phyloP scores from a whole-genome alignment of 2,329 filamentous ascomycete genomes.

The Cordyceps cicadae region DNA sequence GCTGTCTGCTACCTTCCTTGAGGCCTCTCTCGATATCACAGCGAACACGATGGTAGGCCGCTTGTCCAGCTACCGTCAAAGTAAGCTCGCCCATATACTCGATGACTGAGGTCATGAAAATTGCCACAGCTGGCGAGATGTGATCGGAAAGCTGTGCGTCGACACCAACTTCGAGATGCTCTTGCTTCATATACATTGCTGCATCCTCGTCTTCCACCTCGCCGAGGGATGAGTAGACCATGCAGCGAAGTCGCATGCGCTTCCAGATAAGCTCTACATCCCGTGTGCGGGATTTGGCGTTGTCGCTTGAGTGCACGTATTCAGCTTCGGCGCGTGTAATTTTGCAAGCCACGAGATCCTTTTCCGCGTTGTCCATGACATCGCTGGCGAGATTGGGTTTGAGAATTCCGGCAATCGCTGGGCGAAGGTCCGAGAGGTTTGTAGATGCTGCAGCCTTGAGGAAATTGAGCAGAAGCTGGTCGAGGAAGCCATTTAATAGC shows the following conservation, averaged over 20 bases:
- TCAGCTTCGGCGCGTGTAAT: conserved; percentile 79
- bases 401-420: conserved; percentile 76
- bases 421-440: conserved; percentile 63
- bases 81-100: conserved; percentile 92
- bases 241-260: conserved; percentile 82
- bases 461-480: conserved; percentile 87
- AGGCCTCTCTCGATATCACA: conserved; percentile 51
- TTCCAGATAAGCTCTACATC: conserved; percentile 94
- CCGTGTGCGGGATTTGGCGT: conserved; percentile 54
- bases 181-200: conserved; percentile 76
- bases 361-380: conserved; percentile 73
- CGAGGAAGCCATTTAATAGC: conserved; percentile 84
- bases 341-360: conserved; percentile 58
- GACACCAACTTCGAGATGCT: conserved; percentile 55
- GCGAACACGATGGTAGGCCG: conserved; percentile 62
- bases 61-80: conserved; percentile 77
- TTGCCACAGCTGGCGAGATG: conserved; percentile 84
- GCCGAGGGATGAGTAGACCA: conserved; percentile 95
- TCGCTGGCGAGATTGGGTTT: conserved; percentile 84
- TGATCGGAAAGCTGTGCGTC: conserved; percentile 54
- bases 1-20: conserved; percentile 39
- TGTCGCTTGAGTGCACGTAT: conserved; percentile 42
- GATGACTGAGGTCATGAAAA: conserved; percentile 89
- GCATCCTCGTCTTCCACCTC: conserved; percentile 98
- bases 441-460: conserved; percentile 75